Conservation (phyloP, 352 stramenopile species). For the Pseudoperonospora humuli region DNA sequence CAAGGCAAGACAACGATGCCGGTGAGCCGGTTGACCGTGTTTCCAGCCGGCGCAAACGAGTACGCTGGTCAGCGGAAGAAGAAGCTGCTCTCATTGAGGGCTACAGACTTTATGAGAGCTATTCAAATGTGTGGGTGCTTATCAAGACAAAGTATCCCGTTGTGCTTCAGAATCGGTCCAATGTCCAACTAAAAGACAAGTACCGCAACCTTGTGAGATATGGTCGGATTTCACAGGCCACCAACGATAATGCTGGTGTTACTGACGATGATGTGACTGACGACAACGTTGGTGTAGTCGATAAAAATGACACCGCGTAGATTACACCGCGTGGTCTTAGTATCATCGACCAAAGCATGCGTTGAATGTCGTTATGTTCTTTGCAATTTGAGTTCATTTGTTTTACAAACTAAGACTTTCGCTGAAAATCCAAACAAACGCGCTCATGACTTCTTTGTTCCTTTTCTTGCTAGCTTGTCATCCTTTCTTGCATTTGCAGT, state of each 20-base stretch:
- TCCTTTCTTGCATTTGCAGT: slow-evolving; percentile 17
- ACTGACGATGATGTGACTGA: slow-evolving; percentile 17
- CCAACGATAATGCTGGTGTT: slow-evolving; percentile 2
- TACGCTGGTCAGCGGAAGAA: slow-evolving; percentile 49
- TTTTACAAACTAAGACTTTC: slow-evolving; percentile 28
- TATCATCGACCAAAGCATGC: neutral
- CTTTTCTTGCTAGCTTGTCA: slow-evolving; percentile 6
- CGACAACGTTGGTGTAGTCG: slow-evolving; percentile 2
- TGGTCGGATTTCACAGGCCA: slow-evolving; percentile 21
- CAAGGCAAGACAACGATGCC: slow-evolving; percentile 3
- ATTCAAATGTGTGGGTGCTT: slow-evolving; percentile 55
- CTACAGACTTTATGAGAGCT: slow-evolving; percentile 36
- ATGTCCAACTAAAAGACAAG: slow-evolving; percentile 82
- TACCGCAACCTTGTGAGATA: slow-evolving; percentile 65
- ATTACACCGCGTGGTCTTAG: neutral
- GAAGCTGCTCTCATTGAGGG: slow-evolving; percentile 51
- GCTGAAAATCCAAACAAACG: slow-evolving; percentile 30
- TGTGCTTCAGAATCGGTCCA: slow-evolving; percentile 42
- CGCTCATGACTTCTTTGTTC: slow-evolving; percentile 22
- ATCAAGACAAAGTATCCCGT: slow-evolving; percentile 56
- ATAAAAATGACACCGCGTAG: neutral
- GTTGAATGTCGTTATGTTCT: slow-evolving; percentile 10
- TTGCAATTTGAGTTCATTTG: slow-evolving; percentile 33
- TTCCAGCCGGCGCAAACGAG: slow-evolving; percentile 11
- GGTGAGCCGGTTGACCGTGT: neutral